Evolutionary conservation across 2,329 filamentous ascomycete genomes (phyloP).

Genomic region (Penicillium sp.): DNA sequence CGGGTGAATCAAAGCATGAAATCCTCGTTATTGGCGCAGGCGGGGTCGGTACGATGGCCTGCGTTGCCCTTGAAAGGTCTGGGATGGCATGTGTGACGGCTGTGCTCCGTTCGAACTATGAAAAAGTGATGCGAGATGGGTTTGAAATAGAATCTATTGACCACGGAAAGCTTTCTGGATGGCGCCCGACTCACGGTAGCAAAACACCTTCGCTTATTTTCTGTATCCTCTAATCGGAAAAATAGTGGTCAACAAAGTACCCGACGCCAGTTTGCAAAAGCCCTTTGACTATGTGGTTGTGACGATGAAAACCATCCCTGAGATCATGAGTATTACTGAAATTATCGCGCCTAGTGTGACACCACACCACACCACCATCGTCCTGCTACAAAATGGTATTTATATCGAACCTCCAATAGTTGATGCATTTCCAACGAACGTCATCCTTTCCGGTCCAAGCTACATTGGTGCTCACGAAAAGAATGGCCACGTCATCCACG

Average conservation of each 20-base stretch:
- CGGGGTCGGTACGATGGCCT: conserved; percentile 61
- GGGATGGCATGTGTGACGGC: conserved; percentile 57
- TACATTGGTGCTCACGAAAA: conserved; percentile 57
- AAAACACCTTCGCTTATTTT: neutral
- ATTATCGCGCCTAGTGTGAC: conserved; percentile 53
- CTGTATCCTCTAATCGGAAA: conserved; percentile 7
- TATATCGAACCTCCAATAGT: conserved; percentile 64
- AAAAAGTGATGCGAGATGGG: conserved; percentile 51
- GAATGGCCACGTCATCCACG: conserved; percentile 57
- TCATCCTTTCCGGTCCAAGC: conserved; percentile 58
- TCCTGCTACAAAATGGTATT: conserved; percentile 67
- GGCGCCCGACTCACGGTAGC: conserved; percentile 51
- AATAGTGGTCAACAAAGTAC: conserved; percentile 54
- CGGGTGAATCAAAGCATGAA: conserved; percentile 3
- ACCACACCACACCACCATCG: conserved; percentile 55
- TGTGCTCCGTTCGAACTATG: conserved; percentile 62
- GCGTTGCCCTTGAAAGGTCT: conserved; percentile 58
- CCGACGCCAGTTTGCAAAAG: conserved; percentile 33
- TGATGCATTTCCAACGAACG: conserved; percentile 55
- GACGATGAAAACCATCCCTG: conserved; percentile 65
- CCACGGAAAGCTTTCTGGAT: conserved; percentile 55
- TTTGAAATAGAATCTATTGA: conserved; percentile 61
- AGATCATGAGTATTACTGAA: conserved; percentile 41
- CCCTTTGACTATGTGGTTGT: conserved; percentile 62
- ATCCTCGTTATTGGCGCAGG: conserved; percentile 61